Base-by-base conservation (phyloP, 768 basidiomycete genomes). In the Scleroderma bovista region DNA sequence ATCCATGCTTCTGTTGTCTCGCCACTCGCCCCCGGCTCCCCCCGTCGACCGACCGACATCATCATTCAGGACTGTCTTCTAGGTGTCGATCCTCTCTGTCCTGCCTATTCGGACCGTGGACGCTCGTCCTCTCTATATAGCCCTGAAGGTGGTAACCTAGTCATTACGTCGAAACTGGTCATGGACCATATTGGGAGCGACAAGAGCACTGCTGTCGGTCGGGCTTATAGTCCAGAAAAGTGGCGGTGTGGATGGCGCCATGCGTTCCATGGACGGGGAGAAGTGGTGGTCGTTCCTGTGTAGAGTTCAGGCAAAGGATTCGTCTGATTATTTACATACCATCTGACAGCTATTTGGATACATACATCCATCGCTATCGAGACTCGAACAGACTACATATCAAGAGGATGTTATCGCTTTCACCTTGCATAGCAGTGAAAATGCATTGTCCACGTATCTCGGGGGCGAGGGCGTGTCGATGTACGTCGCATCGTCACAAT, bases 211-310 rank as follows among this genome's bases (percentile, higher is more conserved):
- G 63, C 63, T 38, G 38, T 29, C 6, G 58, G 63, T 4, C 69
- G 72, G 46, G 31, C 44, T 3, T 60, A 63, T 11, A 65, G 67
- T 29, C 39, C 51, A 11, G 63, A 69, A 26, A 70, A 71, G 50
- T 74, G 72, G 71, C 63, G 67, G 48, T 75, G 73, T 51, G 68
- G 72, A n/a, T 75, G 72, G 74, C 63, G 72, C 19, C 72, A 74
- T 60, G 65, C 72, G 23, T 74, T 75, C 48, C 72, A 76, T 55
- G 72, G 72, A 24, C 57, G 59, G 17, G 53, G 59, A 12, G 68
- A 68, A 38, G 68, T 70, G 2, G 60, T 60, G 4, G 73, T 75
- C 1, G 65, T 74, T 19, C 59, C 66, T 7, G 53, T 66, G 20
- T 55, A 39, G 39, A 19, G 11, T 22, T 12, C 13, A 13, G 19